These are phyloP conservation scores for Psilocybe tampanensis DNA, from an alignment of 768 basidiomycete species.

Conservation along the genomic window DNA sequence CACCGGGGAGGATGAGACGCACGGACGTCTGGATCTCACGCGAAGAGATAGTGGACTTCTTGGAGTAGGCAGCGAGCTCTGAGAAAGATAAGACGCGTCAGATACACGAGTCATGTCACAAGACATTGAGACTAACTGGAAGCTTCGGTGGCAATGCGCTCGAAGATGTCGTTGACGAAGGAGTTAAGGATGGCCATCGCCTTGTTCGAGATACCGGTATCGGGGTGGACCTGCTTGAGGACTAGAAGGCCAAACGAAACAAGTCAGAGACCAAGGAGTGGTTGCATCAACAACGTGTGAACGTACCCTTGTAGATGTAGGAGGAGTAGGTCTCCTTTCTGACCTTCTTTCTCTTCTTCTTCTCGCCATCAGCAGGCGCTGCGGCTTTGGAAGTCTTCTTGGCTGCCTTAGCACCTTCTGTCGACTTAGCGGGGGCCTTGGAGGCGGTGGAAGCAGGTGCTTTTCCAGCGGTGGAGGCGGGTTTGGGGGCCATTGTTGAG, in stretches of 20 bases:
- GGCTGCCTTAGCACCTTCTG: slow-evolving; percentile 68
- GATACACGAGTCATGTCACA: background rate
- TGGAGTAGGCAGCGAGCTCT: slow-evolving; percentile 97
- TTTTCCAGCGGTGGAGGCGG: slow-evolving; percentile 84
- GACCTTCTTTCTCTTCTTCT: slow-evolving; percentile 87
- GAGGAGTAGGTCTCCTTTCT: slow-evolving; percentile 94
- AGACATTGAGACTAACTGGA: slow-evolving; percentile 58
- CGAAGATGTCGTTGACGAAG: slow-evolving; percentile 94
- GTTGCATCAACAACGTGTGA: slow-evolving; percentile 17
- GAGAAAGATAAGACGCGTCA: slow-evolving; percentile 17
- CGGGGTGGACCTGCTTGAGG: slow-evolving; percentile 96
- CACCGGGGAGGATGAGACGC: slow-evolving; percentile 93
- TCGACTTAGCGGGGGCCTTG: slow-evolving; percentile 73
- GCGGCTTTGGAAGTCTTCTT: slow-evolving; percentile 79
- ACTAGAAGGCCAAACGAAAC: slow-evolving; percentile 46
- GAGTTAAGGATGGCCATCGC: slow-evolving; percentile 92
- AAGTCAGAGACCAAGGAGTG: slow-evolving; percentile 17
- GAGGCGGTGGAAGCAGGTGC: slow-evolving; percentile 72
- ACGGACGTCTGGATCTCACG: slow-evolving; percentile 98
- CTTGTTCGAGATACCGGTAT: slow-evolving; percentile 98
- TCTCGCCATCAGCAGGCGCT: slow-evolving; percentile 67
- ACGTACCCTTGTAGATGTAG: slow-evolving; percentile 85
- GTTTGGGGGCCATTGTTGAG: slow-evolving; percentile 74
- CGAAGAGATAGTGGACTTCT: slow-evolving; percentile 98
- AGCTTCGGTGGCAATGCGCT: slow-evolving; percentile 88